Evolutionary conservation across 2,329 filamentous ascomycete genomes (phyloP), one percentile per base, ranked within the genome.

Genomic region (Hymenoscyphus salicellus): DNA sequence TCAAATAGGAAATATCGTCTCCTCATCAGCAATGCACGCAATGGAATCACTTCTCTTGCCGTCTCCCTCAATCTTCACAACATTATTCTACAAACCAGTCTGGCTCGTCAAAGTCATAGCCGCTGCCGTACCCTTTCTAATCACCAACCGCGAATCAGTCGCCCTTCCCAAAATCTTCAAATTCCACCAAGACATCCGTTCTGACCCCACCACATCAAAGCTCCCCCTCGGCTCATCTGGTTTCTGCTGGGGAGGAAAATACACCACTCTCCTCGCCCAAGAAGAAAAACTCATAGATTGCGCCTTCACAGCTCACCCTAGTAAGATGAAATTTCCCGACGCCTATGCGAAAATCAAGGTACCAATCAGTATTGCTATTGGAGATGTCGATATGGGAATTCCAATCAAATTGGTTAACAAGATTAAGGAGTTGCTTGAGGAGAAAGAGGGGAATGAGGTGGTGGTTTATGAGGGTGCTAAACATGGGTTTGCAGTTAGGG

Each of bases 211-310:
- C 10, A 71, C 73, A 20, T 65, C 73, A 20, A 63, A 70, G n/a
- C 70, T 78, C 5, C 79, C 78, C 62, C 74, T 88, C 56, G 84
- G 81, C 20, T 82, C 79, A 0, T 83, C 83, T 0, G 87, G 86
- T 0, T 88, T 86, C 76, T 88, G 85, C 77, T 89, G 86, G 86
- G 86, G 86, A 30, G 86, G 84, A 32, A 83, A 83, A 67, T 81
- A 86, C 68, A 76, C 79, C 1, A 72, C 84, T 10, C 72, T 79
- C 20, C 79, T 88, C 2, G 77, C 79, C 8, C 78, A 79, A 32
- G n/a, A 28, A 41, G 14, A 36, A 14, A 20, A 10, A 5, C 76
- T 85, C 8, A 73, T 85, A 56, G 79, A 85, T 68, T 81, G 77
- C 5, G 82, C 73, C 5, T 84, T 84, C 68, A 78, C 79, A 0